Evolutionary conservation across 441 rosid species (phyloP).

Genomic region (Bocquillonia castaneifolia): DNA sequence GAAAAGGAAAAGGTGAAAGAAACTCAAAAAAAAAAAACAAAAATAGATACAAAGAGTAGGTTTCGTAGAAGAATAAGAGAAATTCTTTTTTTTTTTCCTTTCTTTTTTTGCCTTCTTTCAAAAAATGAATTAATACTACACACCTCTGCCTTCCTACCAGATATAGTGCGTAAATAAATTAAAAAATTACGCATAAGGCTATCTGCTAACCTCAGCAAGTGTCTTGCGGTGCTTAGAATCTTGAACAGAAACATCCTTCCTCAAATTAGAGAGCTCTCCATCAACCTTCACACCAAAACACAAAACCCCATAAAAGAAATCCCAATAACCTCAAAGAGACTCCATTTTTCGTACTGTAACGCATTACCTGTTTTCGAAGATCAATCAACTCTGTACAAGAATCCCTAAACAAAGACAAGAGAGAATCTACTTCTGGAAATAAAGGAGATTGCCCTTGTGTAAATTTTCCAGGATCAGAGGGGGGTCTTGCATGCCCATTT

Average conservation of each 20-base stretch:
- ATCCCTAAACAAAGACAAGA: slow-evolving; percentile 77
- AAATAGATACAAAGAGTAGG: background rate
- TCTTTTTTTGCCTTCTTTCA: background rate
- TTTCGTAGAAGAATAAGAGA: background rate
- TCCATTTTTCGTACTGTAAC: slow-evolving; percentile 4
- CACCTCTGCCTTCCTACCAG: background rate
- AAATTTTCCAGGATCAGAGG: slow-evolving; percentile 53
- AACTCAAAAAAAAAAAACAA: background rate
- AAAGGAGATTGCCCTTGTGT: slow-evolving; percentile 59
- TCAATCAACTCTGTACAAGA: slow-evolving; percentile 86
- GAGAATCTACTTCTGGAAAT: slow-evolving; percentile 93
- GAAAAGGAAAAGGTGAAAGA: background rate
- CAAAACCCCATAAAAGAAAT: slow-evolving; percentile 16
- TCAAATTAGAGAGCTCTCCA: slow-evolving; percentile 74
- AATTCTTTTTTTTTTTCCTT: too few species aligned
- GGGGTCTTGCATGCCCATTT: slow-evolving; percentile 61
- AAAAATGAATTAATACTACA: background rate
- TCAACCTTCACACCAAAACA: slow-evolving; percentile 60
- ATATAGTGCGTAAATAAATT: slow-evolving; percentile 1
- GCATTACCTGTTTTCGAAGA: slow-evolving; percentile 74
- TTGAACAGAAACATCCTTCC: slow-evolving; percentile 87
- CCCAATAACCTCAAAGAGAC: background rate
- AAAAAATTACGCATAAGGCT: background rate
- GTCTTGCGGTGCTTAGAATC: slow-evolving; percentile 94
- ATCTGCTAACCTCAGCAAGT: slow-evolving; percentile 63